A percentile compares a stretch with the other conserved stretches of the same genome.
These are phyloP conservation scores for Metschnikowia dekortorum DNA, from an alignment of 805 yeast species.

Conservation along the genomic window DNA sequence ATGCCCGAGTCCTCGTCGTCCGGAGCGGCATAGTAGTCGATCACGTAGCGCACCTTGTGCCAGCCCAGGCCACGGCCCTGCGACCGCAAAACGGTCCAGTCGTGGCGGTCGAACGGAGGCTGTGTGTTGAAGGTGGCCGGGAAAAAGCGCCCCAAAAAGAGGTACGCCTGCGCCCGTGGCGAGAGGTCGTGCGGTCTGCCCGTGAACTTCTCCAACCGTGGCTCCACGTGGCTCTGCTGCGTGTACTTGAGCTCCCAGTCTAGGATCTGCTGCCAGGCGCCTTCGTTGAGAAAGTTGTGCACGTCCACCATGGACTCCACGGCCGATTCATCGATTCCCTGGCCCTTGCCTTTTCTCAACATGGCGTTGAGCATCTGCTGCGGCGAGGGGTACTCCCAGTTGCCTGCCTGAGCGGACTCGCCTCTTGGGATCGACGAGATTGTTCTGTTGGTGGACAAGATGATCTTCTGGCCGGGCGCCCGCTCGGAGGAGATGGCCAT, in stretches of 20 bases:
- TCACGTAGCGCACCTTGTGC: slow-evolving; percentile 78
- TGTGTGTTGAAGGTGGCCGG: slow-evolving; percentile 70
- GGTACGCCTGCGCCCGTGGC: slow-evolving; percentile 77
- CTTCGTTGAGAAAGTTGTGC: slow-evolving; percentile 93
- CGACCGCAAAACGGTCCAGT: slow-evolving; percentile 89
- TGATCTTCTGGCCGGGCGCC: slow-evolving; percentile 76
- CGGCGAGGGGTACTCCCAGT: slow-evolving; percentile 99
- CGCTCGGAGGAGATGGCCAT: slow-evolving; percentile 55
- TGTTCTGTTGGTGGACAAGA: slow-evolving; percentile 79
- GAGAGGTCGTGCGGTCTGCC: slow-evolving; percentile 87
- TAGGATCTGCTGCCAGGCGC: slow-evolving; percentile 93
- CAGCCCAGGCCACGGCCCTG: slow-evolving; percentile 45
- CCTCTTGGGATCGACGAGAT: slow-evolving; percentile 87
- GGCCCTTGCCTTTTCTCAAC: slow-evolving; percentile 87
- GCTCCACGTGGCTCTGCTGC: slow-evolving; percentile 49
- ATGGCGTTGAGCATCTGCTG: slow-evolving; percentile 99
- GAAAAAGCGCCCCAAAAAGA: slow-evolving; percentile 60
- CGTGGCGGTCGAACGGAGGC: slow-evolving; percentile 97
- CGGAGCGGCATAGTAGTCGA: slow-evolving; percentile 95
- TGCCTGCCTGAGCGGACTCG: slow-evolving; percentile 53
- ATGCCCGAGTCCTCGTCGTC: slow-evolving; percentile 80
- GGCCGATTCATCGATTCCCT: slow-evolving; percentile 89
- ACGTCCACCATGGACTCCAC: slow-evolving; percentile 96
- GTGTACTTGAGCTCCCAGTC: slow-evolving; percentile 85
- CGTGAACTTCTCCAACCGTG: slow-evolving; percentile 78